Conservation (phyloP, 192 early-diverging fungal genomes). For the Coemansia sp. region DNA sequence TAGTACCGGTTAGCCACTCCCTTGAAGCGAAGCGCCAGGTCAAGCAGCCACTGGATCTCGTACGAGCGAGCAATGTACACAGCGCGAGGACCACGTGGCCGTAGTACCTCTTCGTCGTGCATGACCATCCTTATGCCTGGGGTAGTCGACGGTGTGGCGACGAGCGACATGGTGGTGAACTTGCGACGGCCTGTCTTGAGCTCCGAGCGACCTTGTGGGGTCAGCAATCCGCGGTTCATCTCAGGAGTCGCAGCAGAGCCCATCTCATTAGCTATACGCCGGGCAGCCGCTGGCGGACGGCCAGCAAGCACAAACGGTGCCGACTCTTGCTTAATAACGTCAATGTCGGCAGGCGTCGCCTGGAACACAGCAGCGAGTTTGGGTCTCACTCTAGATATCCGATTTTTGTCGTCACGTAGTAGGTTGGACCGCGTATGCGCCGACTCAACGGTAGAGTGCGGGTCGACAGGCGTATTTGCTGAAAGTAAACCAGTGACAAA, state of each 20-base stretch:
- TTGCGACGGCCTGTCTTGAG: slow-evolving; percentile 48
- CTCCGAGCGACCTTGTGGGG: slow-evolving; percentile 53
- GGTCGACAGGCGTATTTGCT: slow-evolving; percentile 12
- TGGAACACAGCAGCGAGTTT: slow-evolving; percentile 32
- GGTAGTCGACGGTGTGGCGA: slow-evolving; percentile 15
- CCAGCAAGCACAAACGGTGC: slow-evolving; percentile 8
- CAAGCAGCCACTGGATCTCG: slow-evolving; percentile 54
- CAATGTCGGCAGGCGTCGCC: slow-evolving; percentile 23
- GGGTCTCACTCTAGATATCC: slow-evolving; percentile 25
- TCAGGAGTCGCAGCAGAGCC: slow-evolving; percentile 22
- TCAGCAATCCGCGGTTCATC: slow-evolving; percentile 46
- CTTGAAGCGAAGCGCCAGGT: slow-evolving; percentile 23
- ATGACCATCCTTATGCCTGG: neutral
- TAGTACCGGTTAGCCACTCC: slow-evolving; percentile 29
- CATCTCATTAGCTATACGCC: slow-evolving; percentile 16
- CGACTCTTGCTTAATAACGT: slow-evolving; percentile 19
- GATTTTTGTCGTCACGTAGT: slow-evolving; percentile 26
- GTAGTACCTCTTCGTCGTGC: slow-evolving; percentile 19
- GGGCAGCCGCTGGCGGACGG: neutral
- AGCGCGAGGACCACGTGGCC: slow-evolving; percentile 42
- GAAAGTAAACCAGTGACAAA: slow-evolving; percentile 29
- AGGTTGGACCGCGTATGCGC: slow-evolving; percentile 27
- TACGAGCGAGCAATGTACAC: slow-evolving; percentile 45
- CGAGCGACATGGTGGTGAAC: slow-evolving; percentile 49
- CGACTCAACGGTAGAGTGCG: slow-evolving; percentile 16